Percentiles rank a stretch among this genome's conserved stretches.
phyloP scores from a whole-genome alignment of 768 basidiomycete species.

The Leccinum sublutescens region DNA sequence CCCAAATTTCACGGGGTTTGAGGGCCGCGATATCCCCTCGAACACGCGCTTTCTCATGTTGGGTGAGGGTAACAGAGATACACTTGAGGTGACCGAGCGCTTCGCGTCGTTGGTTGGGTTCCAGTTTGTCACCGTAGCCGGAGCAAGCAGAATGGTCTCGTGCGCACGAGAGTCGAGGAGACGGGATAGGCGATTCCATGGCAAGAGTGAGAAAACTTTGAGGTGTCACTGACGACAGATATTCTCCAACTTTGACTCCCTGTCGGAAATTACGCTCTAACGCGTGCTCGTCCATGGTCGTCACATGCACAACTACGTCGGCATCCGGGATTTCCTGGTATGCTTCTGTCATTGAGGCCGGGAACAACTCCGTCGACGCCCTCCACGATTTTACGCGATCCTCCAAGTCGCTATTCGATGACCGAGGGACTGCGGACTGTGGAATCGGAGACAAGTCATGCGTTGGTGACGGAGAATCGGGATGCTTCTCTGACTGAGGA shows the following conservation, averaged over 20 bases:
- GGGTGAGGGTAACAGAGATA: conserved; percentile 49
- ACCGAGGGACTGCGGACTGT: conserved; percentile 58
- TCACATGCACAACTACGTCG: conserved; percentile 11
- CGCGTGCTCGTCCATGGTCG: conserved; percentile 24
- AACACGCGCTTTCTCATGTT: conserved; percentile 54
- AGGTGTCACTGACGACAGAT: conserved; percentile 65
- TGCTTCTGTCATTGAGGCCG: conserved; percentile 45
- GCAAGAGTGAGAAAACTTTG: conserved; percentile 50
- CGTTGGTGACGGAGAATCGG: conserved; percentile 15
- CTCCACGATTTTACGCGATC: conserved; percentile 66
- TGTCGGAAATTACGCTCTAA: conserved; percentile 8
- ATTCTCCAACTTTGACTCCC: conserved; percentile 52
- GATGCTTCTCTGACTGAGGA: conserved; percentile 19
- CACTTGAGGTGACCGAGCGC: conserved; percentile 34
- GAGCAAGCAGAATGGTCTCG: conserved; percentile 54
- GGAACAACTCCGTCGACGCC: conserved; percentile 49
- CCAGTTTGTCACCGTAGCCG: conserved; percentile 42
- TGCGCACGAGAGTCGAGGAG: conserved; percentile 42
- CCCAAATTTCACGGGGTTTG: conserved; percentile 17
- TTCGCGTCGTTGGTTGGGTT: conserved; percentile 46
- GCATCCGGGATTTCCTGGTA: conserved; percentile 18
- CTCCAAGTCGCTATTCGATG: conserved; percentile 52
- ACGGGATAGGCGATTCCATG: conserved; percentile 39
- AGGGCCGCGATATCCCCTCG: conserved; percentile 12
- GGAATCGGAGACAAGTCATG: conserved; percentile 56